phyloP scores from a whole-genome alignment of 2,329 filamentous ascomycete species.

The Hypoxylon sp. region DNA sequence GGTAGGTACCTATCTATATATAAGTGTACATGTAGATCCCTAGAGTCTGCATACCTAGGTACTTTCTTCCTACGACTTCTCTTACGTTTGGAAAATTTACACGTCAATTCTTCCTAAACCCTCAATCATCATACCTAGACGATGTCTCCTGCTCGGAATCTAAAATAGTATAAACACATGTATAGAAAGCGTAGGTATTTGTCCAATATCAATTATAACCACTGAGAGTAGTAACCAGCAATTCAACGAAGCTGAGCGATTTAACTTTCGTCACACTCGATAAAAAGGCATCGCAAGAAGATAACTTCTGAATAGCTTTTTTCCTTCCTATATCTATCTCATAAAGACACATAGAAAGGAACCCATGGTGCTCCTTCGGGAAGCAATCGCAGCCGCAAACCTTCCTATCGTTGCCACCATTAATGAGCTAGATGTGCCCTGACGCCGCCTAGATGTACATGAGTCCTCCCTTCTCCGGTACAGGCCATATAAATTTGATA shows the following conservation, averaged over 20 bases:
- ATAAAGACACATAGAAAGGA: conserved; percentile 16
- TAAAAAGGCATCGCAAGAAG: not conserved
- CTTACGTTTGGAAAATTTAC: not conserved
- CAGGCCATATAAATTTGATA: not conserved
- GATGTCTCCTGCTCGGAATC: not conserved
- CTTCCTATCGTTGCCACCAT: conserved; percentile 22
- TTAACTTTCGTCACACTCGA: not conserved
- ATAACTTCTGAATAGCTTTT: not conserved
- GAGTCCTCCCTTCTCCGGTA: not conserved
- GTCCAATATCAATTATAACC: too few relatives aligned
- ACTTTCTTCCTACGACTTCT: not conserved
- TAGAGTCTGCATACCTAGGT: conserved; percentile 1
- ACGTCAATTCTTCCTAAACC: not conserved
- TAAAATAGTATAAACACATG: not conserved
- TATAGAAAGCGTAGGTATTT: not conserved
- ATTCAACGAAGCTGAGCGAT: not conserved
- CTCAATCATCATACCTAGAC: not conserved
- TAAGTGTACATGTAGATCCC: not conserved
- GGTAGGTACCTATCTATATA: too few relatives aligned
- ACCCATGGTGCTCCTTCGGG: not conserved
- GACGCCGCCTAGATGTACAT: not conserved
- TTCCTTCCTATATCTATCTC: conserved; percentile 2
- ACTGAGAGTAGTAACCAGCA: not conserved
- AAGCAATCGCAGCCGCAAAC: conserved; percentile 16
- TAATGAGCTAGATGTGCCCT: not conserved